Conservation (phyloP, 2,329 filamentous ascomycete species). For the Clathrospora elynae region DNA sequence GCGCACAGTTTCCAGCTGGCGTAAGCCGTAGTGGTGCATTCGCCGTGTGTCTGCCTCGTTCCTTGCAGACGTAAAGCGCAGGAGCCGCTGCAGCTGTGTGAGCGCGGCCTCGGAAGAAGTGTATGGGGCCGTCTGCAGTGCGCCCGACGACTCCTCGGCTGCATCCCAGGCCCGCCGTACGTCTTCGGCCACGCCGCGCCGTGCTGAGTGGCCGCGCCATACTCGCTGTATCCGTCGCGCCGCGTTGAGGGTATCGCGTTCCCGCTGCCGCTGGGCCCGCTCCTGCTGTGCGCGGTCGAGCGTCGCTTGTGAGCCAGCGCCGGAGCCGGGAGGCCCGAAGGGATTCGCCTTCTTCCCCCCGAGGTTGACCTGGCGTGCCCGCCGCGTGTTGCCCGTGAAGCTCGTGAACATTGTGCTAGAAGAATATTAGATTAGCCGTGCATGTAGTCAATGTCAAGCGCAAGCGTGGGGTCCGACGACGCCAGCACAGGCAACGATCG, state of each 20-base stretch:
- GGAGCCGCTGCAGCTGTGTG: constrained; percentile 49
- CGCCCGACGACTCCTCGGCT: constrained; percentile 27
- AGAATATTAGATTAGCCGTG: constrained; percentile 8
- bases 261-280: constrained; percentile 76
- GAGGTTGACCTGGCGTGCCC: constrained; percentile 90
- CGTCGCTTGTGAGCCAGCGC: constrained; percentile 72
- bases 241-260: constrained; percentile 77
- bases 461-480: constrained; percentile 6
- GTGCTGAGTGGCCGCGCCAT: constrained; percentile 78
- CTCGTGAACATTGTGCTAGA: constrained; percentile 75
- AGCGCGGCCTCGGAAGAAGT: constrained; percentile 47
- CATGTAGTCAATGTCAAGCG: constrained; percentile 7
- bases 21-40: constrained; percentile 48
- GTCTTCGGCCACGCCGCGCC: constrained; percentile 63
- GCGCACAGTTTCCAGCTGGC: constrained; percentile 43
- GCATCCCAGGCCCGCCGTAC: constrained; percentile 49
- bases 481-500: constrained; percentile 6
- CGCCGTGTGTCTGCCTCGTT: constrained; percentile 48
- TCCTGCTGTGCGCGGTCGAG: constrained; percentile 88
- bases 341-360: constrained; percentile 83
- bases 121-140: constrained; percentile 36
- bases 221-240: constrained; percentile 74
- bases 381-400: constrained; percentile 86
- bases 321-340: constrained; percentile 65
- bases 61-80: constrained; percentile 51